Evolutionary conservation across 495 filamentous ascomycete genomes (phyloP), one percentile per base, ranked within the genome.

Genomic region (Xanthoparmelia taractica): DNA sequence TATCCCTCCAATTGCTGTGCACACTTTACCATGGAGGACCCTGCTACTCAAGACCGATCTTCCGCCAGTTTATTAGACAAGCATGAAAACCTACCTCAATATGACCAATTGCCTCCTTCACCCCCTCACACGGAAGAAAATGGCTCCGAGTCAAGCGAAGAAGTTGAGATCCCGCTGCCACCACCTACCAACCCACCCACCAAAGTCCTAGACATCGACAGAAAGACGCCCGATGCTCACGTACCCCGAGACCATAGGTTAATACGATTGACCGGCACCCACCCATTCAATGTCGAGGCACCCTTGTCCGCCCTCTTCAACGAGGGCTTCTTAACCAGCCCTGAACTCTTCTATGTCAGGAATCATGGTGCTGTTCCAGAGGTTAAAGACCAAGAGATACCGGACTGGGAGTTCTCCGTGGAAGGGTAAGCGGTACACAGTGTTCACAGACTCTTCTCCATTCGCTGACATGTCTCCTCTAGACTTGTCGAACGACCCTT

Each of bases 281-380:
- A 97, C 76, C 93, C 93, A 5, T 96, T 96, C 76, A 97, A 97
- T 71, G 89, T 92, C 56, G 93, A 97, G 76, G 83, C 93, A 8
- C 93, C 93, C 12, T 75, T 97, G 15, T 88, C 83, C 23, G 82
- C 85, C 7, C 78, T 97, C 12, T 96, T 83, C 71, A 82, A 96
- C 68, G 86, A 96, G 75, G 86, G 87, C 7, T 97, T 96, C 72
- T 77, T 97, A 43, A 97, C 93, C 7, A 87, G 87, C 29, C 87
- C 90, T n/a, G 90, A 96, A 66, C 77, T 97, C 2, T 95, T 96
- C 76, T 97, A 94, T 73, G 93, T 97, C n/a, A 77, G 93, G 65
- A 97, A 97, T 62, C 93, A 97, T 79, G 93, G 93, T 12, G 79
- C 89, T 0, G 93, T 97, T 8, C 93, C 93, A 5, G 72, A 81